These are phyloP conservation scores for Casuarina cunninghamiana DNA, from an alignment of 306 rosid genomes.

Conservation along the genomic window DNA sequence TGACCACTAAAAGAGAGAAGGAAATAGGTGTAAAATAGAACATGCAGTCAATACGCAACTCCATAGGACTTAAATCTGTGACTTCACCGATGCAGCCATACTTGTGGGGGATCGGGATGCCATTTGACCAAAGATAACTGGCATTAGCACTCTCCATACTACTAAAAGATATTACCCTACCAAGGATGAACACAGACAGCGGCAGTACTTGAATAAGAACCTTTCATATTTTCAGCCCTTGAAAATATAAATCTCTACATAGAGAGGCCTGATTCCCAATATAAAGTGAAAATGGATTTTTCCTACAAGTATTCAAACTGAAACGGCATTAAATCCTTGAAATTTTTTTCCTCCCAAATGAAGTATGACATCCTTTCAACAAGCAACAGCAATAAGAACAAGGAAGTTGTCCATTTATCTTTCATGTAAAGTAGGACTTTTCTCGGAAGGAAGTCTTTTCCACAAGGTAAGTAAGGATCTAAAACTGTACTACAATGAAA, in stretches of 20 bases:
- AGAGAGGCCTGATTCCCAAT: not conserved
- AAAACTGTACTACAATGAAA: too few species aligned
- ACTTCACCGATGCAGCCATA: not conserved
- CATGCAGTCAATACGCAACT: not conserved
- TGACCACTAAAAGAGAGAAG: not conserved
- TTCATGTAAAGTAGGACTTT: not conserved
- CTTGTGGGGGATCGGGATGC: not conserved
- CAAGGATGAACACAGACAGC: not conserved
- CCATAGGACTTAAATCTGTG: not conserved
- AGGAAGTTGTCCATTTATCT: not conserved
- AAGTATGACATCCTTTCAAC: not conserved
- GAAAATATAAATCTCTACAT: not conserved
- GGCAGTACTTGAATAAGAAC: not conserved
- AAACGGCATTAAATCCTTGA: not conserved
- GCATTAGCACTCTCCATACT: not conserved
- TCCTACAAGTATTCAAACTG: not conserved
- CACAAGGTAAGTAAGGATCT: too few species aligned
- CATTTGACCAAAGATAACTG: constrained; percentile 1
- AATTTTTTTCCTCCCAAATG: not conserved
- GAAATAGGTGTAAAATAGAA: not conserved
- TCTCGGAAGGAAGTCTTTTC: not conserved
- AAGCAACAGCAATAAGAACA: not conserved
- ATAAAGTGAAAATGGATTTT: too few species aligned
- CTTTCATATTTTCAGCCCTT: not conserved
- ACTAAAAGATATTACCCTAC: not conserved